Percentiles rank a stretch among this genome's conserved stretches.
These are phyloP conservation scores for Zygoascus flipseniorum DNA, from an alignment of 805 yeast species.

Conservation along the genomic window DNA sequence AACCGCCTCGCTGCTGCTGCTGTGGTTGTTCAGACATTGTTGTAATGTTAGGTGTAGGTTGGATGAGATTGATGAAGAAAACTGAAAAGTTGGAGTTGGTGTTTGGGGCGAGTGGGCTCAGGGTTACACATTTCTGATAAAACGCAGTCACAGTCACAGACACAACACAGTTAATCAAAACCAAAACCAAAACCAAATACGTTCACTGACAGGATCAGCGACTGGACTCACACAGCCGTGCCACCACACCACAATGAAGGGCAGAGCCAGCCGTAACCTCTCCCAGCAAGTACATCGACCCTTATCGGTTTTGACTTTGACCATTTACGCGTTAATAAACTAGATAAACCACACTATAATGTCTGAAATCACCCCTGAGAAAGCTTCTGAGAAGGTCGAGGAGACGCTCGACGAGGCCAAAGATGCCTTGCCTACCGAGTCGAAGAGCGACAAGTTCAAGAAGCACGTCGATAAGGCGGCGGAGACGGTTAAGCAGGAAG, in stretches of 20 bases:
- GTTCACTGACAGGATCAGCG: not conserved
- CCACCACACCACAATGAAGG: not conserved
- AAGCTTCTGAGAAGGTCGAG: constrained; percentile 8
- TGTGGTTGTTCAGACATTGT: constrained; percentile 26
- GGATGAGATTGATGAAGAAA: not conserved
- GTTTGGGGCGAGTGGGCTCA: not conserved
- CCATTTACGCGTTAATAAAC: not conserved
- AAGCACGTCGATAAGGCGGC: not conserved
- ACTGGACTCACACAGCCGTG: not conserved
- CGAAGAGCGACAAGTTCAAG: constrained; percentile 1
- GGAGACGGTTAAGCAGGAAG: not conserved
- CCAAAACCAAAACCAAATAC: not conserved
- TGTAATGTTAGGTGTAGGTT: not conserved
- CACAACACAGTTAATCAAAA: no score
- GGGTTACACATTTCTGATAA: not conserved
- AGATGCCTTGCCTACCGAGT: constrained; percentile 2
- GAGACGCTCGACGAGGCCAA: constrained; percentile 1
- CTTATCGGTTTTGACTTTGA: not conserved
- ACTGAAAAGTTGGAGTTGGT: not conserved
- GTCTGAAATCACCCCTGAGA: not conserved
- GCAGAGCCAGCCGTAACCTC: not conserved
- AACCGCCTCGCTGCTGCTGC: constrained; percentile 26
- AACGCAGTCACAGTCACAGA: constrained; percentile 2
- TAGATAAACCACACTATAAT: not conserved
- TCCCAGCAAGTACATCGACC: not conserved